A percentile compares a stretch with the other conserved stretches of the same genome.
phyloP scores from a whole-genome alignment of 176 grass and related monocot genomes.

The Aegilops tauschii region DNA sequence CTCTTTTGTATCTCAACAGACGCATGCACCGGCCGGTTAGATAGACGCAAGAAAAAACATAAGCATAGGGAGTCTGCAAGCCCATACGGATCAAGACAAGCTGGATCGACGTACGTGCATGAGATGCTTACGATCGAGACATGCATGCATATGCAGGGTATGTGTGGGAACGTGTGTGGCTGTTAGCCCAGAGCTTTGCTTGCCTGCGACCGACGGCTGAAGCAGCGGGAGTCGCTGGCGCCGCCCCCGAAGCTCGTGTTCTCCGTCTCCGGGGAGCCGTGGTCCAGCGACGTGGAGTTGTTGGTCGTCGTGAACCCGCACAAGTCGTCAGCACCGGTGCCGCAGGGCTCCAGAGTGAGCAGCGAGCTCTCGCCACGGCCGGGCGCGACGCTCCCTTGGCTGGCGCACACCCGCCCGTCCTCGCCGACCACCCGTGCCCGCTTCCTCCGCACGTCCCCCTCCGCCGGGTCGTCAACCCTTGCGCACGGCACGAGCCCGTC shows the following conservation, averaged over 20 bases:
- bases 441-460: conserved; percentile 31
- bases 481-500: conserved; percentile 71
- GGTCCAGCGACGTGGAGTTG: conserved; percentile 64
- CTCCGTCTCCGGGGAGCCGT: conserved; percentile 67
- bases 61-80: neutral
- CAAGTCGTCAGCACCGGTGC: conserved; percentile 35
- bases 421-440: conserved; percentile 39
- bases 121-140: neutral
- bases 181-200: neutral
- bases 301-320: conserved; percentile 53
- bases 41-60: neutral
- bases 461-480: conserved; percentile 16
- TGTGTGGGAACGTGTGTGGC: neutral
- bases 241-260: conserved; percentile 62
- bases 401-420: conserved; percentile 48
- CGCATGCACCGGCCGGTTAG: neutral
- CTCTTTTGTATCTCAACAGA: conserved; percentile 35
- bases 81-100: neutral
- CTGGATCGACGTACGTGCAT: conserved; percentile 4
- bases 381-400: conserved; percentile 65
- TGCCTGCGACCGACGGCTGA: conserved; percentile 65
- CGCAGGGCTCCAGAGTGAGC: conserved; percentile 47
- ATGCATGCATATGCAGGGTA: neutral
- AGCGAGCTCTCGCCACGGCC: conserved; percentile 44
- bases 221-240: conserved; percentile 60